Conservation (phyloP, 2,329 filamentous ascomycete species). For the Cadophora malorum region DNA sequence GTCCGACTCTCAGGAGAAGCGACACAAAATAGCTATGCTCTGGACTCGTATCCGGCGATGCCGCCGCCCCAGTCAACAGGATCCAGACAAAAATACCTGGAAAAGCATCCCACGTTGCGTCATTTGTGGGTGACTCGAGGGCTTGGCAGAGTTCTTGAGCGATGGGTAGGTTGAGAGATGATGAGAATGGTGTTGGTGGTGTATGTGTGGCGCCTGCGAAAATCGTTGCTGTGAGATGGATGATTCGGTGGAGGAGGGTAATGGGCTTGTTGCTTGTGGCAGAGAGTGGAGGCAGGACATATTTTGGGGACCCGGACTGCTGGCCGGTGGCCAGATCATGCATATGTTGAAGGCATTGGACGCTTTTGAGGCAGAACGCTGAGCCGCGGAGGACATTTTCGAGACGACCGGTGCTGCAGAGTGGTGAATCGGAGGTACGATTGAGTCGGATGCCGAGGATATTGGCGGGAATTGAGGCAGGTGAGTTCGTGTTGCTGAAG, state of each 20-base stretch:
- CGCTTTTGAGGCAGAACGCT: constrained; percentile 15
- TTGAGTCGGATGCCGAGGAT: neutral
- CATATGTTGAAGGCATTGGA: constrained; percentile 19
- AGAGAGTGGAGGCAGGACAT: neutral
- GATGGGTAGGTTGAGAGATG: constrained; percentile 12
- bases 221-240: constrained; percentile 24
- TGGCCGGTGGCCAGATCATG: constrained; percentile 6
- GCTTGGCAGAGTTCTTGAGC: constrained; percentile 20
- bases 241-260: constrained; percentile 16
- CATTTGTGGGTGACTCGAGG: constrained; percentile 21
- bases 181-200: constrained; percentile 18
- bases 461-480: neutral
- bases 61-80: constrained; percentile 15
- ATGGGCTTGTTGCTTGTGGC: neutral
- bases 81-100: constrained; percentile 27
- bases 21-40: constrained; percentile 22
- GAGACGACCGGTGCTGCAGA: constrained; percentile 3
- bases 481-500: neutral
- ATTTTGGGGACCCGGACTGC: neutral
- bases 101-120: constrained; percentile 21
- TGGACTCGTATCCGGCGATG: constrained; percentile 11
- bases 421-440: constrained; percentile 15
- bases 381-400: constrained; percentile 12
- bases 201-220: constrained; percentile 12
- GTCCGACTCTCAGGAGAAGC: constrained; percentile 19